Base-by-base conservation (phyloP, 257 asterid genomes). In the Galeopsis tetrahit region DNA sequence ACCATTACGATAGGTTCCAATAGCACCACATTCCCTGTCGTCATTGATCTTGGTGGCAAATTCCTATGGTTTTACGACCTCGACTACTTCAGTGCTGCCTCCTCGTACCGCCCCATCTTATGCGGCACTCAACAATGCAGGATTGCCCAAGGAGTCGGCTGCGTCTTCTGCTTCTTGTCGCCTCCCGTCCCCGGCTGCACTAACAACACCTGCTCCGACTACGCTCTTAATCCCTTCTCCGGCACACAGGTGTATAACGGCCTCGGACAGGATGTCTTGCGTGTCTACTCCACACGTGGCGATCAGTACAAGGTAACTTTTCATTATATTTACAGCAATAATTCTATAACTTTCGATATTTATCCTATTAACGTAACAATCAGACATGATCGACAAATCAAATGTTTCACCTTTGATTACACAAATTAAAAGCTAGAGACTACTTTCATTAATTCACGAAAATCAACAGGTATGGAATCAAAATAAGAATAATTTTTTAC, bases 181-280 rank as follows among this genome's bases (percentile, higher is more conserved):
- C 90, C 87, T 0, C 87, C 86, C 0, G 83, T 78, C 2, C 87
- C 87, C 0, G 81, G 85, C 0, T 85, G 90, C 87, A 80, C 86
- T 21, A 82, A 83, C 86, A 81, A 80, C 77, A 83, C 90, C 1
- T 85, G 90, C 81, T 68, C 90, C 1, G 87, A 64, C 52, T 83
- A 74, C 10, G 78, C 87, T 39, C 84, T 76, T 28, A 85, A 85
- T 75, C 90, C 90, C 40, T 85, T 85, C 75, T 43, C 82, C 2
- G 90, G 90, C 63, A 82, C 83, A 3, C 83, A 66, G 32, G 83
- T 80, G 0, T 85, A 82, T 14, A 72, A 71, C 55, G 87, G 90
- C 75, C 75, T 85, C 1, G 81, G 83, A 11, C 69, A 56, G 39
- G 90, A 85, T 42, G 55, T 67, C 1, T 66, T 85, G 11, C 83